A percentile compares a stretch with the other conserved stretches of the same genome.
Evolutionary conservation across 2,329 filamentous ascomycete species (phyloP).

Genomic region (Hypoxylon sp.): DNA sequence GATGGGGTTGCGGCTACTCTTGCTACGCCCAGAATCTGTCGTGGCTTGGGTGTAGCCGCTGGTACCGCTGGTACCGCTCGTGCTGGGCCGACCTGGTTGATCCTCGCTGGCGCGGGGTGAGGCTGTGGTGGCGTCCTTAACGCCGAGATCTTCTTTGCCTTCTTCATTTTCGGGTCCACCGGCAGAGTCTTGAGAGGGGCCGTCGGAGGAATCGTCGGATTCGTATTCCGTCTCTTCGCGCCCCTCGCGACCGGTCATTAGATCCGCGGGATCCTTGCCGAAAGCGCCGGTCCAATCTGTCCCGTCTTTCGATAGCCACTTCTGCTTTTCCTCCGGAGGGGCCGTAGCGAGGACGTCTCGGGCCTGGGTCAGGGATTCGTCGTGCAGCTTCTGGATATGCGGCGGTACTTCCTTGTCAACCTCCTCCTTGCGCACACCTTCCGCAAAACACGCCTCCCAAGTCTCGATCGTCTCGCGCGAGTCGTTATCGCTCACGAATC

Average conservation of each 20-base stretch:
- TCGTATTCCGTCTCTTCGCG: constrained; percentile 59
- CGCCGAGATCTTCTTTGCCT: constrained; percentile 49
- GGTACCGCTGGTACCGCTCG: constrained; percentile 33
- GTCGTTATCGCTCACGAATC: constrained; percentile 88
- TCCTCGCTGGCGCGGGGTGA: constrained; percentile 34
- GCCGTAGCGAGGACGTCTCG: constrained; percentile 85
- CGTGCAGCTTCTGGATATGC: constrained; percentile 81
- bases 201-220: constrained; percentile 52
- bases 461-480: constrained; percentile 93
- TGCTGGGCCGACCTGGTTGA: constrained; percentile 24
- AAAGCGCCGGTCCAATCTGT: constrained; percentile 92
- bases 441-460: constrained; percentile 91
- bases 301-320: constrained; percentile 84
- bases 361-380: constrained; percentile 82
- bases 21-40: constrained; percentile 54
- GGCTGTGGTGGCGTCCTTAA: constrained; percentile 60
- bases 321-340: constrained; percentile 78
- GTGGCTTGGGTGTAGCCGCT: constrained; percentile 47
- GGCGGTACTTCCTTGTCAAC: constrained; percentile 82
- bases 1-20: constrained; percentile 64
- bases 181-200: constrained; percentile 52
- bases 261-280: constrained; percentile 77
- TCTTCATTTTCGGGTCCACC: not conserved
- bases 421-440: constrained; percentile 82
- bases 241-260: constrained; percentile 57